Evolutionary conservation across 2,329 filamentous ascomycete genomes (phyloP).

Genomic region (Clarireedia monteithiana): DNA sequence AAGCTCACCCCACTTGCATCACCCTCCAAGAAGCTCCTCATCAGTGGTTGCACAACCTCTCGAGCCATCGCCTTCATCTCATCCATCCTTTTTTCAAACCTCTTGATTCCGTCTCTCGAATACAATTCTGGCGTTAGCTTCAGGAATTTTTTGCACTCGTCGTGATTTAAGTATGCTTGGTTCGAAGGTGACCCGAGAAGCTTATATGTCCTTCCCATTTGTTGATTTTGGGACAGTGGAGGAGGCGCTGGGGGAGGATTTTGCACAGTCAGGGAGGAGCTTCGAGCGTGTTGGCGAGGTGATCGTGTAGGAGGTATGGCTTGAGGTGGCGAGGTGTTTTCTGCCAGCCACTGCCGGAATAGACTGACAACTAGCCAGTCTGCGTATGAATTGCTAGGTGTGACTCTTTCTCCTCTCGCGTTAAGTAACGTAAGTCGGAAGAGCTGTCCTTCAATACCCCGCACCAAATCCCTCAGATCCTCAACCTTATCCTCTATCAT

Average conservation of each 20-base stretch:
- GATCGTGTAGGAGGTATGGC: conserved; percentile 23
- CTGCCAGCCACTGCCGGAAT: conserved; percentile 88
- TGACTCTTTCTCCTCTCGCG: conserved; percentile 72
- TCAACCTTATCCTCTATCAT: conserved; percentile 94
- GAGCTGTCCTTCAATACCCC: conserved; percentile 70
- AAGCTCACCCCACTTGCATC: conserved; percentile 54
- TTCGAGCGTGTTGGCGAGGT: conserved; percentile 35
- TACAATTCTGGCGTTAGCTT: conserved; percentile 78
- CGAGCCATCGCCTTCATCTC: conserved; percentile 80
- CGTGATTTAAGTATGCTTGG: conserved; percentile 65
- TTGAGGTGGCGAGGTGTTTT: conserved; percentile 70
- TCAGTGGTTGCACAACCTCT: conserved; percentile 76
- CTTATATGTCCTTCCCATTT: conserved; percentile 67
- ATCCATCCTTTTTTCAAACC: conserved; percentile 81
- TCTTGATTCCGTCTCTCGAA: conserved; percentile 73
- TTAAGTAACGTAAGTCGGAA: conserved; percentile 73
- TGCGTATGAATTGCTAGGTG: conserved; percentile 69
- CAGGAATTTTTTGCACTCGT: conserved; percentile 85
- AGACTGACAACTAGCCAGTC: conserved; percentile 85
- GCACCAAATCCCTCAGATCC: conserved; percentile 76
- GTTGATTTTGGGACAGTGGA: conserved; percentile 6
- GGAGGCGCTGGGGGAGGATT: conserved; percentile 2
- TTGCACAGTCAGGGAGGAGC: conserved; percentile 28
- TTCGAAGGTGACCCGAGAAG: conserved; percentile 56
- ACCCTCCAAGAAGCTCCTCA: conserved; percentile 77